These are phyloP conservation scores for Ricinus communis DNA, from an alignment of 345 rosid genomes.

Conservation along the genomic window DNA sequence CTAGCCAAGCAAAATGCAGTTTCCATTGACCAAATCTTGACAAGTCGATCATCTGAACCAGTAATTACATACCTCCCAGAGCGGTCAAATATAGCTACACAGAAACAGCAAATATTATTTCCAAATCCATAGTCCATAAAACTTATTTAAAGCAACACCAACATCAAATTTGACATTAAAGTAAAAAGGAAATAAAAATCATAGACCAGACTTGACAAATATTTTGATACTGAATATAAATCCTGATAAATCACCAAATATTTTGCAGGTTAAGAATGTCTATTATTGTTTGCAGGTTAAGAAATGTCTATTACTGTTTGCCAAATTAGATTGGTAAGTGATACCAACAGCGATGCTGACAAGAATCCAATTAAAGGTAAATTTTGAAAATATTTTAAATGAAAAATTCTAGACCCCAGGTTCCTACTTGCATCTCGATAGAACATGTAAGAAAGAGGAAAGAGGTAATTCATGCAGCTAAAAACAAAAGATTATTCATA, in stretches of 20 bases:
- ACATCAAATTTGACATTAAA: neutral
- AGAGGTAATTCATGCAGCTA: neutral
- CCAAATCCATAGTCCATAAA: neutral
- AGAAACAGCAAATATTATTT: conserved; percentile 18
- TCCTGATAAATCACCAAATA: neutral
- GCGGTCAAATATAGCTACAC: conserved; percentile 93
- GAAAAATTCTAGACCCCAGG: neutral
- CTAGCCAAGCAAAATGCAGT: conserved; percentile 98
- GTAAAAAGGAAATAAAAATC: neutral
- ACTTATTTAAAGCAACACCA: neutral
- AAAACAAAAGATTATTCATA: neutral
- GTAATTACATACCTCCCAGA: conserved; percentile 92
- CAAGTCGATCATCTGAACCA: conserved; percentile 99
- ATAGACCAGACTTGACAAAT: neutral
- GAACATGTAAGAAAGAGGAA: neutral
- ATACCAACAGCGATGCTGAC: neutral
- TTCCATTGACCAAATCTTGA: conserved; percentile 99
- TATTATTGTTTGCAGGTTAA: too few relatives aligned
- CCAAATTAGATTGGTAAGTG: neutral
- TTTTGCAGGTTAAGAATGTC: neutral
- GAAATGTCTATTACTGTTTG: neutral
- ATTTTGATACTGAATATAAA: neutral
- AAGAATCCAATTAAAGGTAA: neutral
- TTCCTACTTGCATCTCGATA: neutral
- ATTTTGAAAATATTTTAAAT: conserved; percentile 1